Evolutionary conservation across 106 monocot species (phyloP).

Genomic region (Apostasia ramifera): DNA sequence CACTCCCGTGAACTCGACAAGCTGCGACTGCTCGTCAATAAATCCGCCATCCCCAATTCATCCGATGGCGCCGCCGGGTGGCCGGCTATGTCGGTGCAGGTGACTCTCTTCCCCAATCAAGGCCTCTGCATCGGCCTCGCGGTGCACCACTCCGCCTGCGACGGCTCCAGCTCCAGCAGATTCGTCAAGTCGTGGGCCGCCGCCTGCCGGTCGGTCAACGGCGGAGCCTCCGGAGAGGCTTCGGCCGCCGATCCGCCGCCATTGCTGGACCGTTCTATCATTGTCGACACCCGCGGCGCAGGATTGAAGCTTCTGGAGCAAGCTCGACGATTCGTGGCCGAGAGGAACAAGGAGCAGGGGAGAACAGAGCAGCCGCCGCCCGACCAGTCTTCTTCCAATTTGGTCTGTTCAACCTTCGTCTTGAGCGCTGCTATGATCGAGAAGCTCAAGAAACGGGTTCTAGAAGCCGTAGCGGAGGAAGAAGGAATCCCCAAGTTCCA

Average conservation of each 20-base stretch:
- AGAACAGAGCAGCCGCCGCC: background rate
- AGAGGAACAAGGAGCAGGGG: background rate
- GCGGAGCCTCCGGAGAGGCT: no score
- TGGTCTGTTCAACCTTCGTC: background rate
- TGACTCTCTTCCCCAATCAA: conserved; percentile 18
- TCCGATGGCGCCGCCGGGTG: no score
- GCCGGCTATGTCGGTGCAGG: conserved; percentile 12
- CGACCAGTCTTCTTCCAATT: background rate
- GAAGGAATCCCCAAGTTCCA: background rate
- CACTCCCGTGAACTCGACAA: conserved; percentile 1
- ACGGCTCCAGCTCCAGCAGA: conserved; percentile 18
- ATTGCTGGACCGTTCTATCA: background rate
- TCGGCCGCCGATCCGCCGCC: no score
- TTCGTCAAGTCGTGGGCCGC: conserved; percentile 26
- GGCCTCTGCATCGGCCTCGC: conserved; percentile 18
- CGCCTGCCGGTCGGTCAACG: background rate
- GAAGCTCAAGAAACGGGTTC: background rate
- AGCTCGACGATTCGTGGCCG: background rate
- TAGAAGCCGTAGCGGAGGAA: background rate
- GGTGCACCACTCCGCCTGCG: conserved; percentile 12
- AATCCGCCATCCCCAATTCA: no score
- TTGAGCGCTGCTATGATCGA: background rate
- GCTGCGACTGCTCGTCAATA: conserved; percentile 7
- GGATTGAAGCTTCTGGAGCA: background rate
- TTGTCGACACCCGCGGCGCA: no score